Conservation (phyloP, 352 stramenopile genomes). For the Pythium myriotylum region DNA sequence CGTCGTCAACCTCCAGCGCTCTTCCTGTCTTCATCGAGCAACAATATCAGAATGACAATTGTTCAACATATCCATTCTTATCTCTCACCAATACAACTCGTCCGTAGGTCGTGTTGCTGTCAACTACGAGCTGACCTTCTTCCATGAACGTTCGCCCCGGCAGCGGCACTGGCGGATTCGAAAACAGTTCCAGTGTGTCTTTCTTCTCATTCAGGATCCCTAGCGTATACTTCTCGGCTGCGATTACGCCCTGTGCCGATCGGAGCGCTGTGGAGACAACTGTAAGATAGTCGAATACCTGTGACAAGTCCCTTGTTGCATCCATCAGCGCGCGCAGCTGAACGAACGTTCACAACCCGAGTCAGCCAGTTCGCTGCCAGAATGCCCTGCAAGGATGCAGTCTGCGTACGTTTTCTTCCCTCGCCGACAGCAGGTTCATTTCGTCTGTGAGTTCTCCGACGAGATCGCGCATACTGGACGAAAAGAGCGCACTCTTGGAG, state of each 20-base stretch:
- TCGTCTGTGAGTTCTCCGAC: constrained; percentile 55
- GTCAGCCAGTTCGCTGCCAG: not conserved
- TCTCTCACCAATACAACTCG: constrained; percentile 59
- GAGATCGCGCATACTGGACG: constrained; percentile 53
- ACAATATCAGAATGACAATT: not conserved
- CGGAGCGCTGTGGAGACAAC: constrained; percentile 60
- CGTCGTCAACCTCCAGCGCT: constrained; percentile 51
- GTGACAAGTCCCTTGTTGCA: constrained; percentile 59
- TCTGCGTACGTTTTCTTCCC: constrained; percentile 51
- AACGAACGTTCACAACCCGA: constrained; percentile 12
- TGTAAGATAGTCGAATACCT: constrained; percentile 52
- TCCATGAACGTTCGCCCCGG: constrained; percentile 54
- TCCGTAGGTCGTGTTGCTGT: constrained; percentile 67
- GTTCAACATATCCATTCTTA: not conserved
- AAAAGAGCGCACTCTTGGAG: constrained; percentile 50
- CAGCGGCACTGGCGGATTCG: constrained; percentile 54
- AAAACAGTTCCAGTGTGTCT: constrained; percentile 61
- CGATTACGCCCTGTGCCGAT: constrained; percentile 48
- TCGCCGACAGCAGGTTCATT: constrained; percentile 46
- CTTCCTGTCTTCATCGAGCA: constrained; percentile 54
- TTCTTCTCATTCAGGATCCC: constrained; percentile 70
- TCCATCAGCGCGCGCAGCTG: constrained; percentile 69
- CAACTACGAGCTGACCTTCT: constrained; percentile 52
- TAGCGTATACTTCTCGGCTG: constrained; percentile 60
- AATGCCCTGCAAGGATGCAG: not conserved